Evolutionary conservation across 306 rosid species (phyloP).

Genomic region (Castanea sativa): DNA sequence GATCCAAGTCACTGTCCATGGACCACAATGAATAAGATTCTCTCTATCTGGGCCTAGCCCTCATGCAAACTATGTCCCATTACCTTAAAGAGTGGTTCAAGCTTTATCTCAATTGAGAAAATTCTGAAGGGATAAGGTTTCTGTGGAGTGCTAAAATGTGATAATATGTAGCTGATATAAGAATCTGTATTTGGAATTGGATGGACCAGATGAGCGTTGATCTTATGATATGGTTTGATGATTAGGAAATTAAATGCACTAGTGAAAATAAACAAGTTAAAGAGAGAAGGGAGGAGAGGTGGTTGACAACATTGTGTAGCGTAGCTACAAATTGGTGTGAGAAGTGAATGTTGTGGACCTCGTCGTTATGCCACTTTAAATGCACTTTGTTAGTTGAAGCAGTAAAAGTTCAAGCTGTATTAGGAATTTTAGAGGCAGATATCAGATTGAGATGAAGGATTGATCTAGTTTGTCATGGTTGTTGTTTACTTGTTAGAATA

Average conservation of each 20-base stretch:
- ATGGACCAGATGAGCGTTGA: not conserved
- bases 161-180: not conserved
- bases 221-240: not conserved
- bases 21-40: conserved; percentile 2
- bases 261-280: not conserved
- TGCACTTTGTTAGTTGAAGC: not conserved
- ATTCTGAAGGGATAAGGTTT: conserved; percentile 28
- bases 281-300: not conserved
- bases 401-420: conserved; percentile 17
- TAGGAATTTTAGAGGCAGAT: not conserved
- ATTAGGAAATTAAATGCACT: not conserved
- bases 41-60: conserved; percentile 19
- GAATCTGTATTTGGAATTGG: not conserved
- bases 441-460: no score
- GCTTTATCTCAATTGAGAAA: not conserved
- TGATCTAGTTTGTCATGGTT: no score
- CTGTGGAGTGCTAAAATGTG: conserved; percentile 22
- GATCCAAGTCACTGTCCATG: conserved; percentile 5
- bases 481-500: no score
- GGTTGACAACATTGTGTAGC: not conserved
- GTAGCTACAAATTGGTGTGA: not conserved
- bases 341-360: conserved; percentile 20
- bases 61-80: conserved; percentile 14
- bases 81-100: not conserved
- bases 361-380: not conserved